Evolutionary conservation across 2,329 filamentous ascomycete species (phyloP), one percentile per base, ranked within the genome.

Genomic region (Orbilia javanica): DNA sequence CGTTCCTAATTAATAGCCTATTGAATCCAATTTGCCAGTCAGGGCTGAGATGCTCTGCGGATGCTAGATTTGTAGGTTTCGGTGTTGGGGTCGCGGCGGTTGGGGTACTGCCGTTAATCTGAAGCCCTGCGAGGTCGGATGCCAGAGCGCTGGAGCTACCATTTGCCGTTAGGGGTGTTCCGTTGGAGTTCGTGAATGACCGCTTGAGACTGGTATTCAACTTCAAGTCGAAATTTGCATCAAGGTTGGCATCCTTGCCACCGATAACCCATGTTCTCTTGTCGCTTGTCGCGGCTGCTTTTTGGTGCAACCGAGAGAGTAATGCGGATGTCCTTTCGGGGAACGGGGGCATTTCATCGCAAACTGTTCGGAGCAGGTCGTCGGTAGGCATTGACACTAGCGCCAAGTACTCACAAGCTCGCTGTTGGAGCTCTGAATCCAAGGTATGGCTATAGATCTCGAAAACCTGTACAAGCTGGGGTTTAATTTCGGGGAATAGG

Each of bases 281-380:
- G 84, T 99, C 96, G 83, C 93, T 97, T 13, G 93, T 96, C 78
- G 92, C 93, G 57, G 92, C 92, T 82, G 96, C 94, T 86, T 97
- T 98, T 84, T 97, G 94, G 84, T 99, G 95, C 62, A 99, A 88
- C 73, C 96, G 89, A 44, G 95, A 97, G 10, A 99, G 87, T 29
- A 99, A 87, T 0, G 96, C 95, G 4, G 96, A 98, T 74, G 97
- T 91, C 77, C 96, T 88, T 84, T 99, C 94, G 0, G 96, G 96
- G 85, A 98, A 99, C 0, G 96, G 94, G 1, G 96, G 96, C 96
- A 99, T 99, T 84, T 99, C 96, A 81, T 99, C 96, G 84, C 94
- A 97, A 4, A 99, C 91, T 0, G 96, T 98, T 64, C 96, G 90
- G 11, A 99, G 87, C 5, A 99, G 88, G 80, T 98, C 94, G 82